Evolutionary conservation across 208 protist genomes (phyloP), one percentile per base, ranked within the genome.

Genomic region (Acanthamoeba sp.): DNA sequence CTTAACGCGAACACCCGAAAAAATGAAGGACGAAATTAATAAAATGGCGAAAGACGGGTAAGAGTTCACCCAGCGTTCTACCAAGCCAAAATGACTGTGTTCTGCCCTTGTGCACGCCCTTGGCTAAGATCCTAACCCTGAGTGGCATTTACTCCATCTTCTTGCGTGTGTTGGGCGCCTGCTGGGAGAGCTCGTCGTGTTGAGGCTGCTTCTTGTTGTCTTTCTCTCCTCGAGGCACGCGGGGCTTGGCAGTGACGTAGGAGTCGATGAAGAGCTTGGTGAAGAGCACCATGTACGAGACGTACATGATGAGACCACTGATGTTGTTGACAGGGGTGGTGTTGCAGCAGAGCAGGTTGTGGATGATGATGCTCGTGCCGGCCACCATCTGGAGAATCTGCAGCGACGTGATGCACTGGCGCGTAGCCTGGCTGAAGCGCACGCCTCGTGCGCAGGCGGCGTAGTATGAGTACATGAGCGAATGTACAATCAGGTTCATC

Each of bases 391-490:
- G 98, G 12, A 97, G 34, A 29, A 97, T 95, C 89, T 97, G 96
- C 22, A 94, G 48, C 27, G 85, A 69, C 7, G 93, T 93, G 62
- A 94, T 84, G n/a, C n/a, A 0, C 36, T 45, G 36, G 40, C 42
- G 45, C 40, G n/a, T 24, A 14, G 32, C 55, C 78, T 88, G 55
- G 48, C 42, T 94, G 66, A 88, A 45, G 32, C 71, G 95, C 14
- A 55, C 73, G 18, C 97, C 97, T 62, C 95, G 96, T 2, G 97
- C 95, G 91, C 96, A 97, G 48, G 98, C 57, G 64, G 98, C 97
- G 95, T 98, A 99, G 96, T 99, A 99, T 3, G 97, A 95, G 96
- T 99, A 99, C 98, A 99, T 99, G 95, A 99, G 95, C 16, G 97
- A 96, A 96, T 99, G 98, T 48, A 99, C 98, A n/a, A 89, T 95